Evolutionary conservation across 352 stramenopile genomes (phyloP), one percentile per base, ranked within the genome.

Genomic region (Phytophthora hibernalis): DNA sequence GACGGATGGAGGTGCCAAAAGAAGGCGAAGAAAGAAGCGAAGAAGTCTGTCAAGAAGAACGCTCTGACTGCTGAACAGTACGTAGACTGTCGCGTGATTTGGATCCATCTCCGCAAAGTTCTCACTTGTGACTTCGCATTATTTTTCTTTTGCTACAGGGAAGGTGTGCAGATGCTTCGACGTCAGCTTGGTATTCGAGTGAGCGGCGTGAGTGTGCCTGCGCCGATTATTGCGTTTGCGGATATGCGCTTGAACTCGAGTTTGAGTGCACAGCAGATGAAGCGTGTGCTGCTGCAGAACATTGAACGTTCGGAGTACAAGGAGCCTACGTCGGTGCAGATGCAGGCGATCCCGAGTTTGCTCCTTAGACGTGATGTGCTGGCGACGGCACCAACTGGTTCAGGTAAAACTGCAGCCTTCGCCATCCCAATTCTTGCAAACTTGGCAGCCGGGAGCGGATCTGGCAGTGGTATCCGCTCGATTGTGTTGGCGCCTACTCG

Each of bases 321-420:
- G 69, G 97, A 99, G 70, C 98, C 98, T 3, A 99, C 97, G 43
- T 84, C 98, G 3, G 98, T 99, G 68, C 98, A 99, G 77, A 99
- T 99, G 98, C 94, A 98, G 74, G 85, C 93, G 18, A 97, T 98
- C 50, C 96, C 96, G 31, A 87, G 86, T 38, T 65, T 99, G 54
- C 62, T 98, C 9, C 76, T 85, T 13, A 79, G 85, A 40, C 87
- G 93, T 50, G 98, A 99, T 77, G 80, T 99, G 43, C 85, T 99
- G 24, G 97, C 90, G 7, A 97, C 92, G 22, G 97, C 98, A 10
- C 97, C 98, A 8, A 99, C 98, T 22, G 97, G 97, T 33, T 98
- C 90, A 1, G 97, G 98, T 68, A 99, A 99, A 73, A 99, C 97
- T 15, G 98, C 97, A 53, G 96, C 96, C 8, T 99, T 99, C 74